Conservation (phyloP, 805 yeast genomes). For the Sugiyamaella lignohabitans region DNA sequence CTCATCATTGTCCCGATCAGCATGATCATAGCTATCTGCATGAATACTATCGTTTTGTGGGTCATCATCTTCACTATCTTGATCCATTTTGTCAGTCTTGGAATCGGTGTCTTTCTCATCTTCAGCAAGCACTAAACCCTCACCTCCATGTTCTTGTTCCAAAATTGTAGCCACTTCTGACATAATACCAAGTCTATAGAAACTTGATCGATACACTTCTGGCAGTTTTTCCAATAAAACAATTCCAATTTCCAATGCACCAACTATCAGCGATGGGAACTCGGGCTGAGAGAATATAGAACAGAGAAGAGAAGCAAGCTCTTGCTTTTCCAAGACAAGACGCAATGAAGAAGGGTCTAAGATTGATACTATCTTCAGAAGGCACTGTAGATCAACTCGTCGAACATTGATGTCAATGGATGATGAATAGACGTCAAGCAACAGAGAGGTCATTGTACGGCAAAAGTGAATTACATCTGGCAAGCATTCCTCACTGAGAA, state of each 20-base stretch:
- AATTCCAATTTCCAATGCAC: constrained; percentile 41
- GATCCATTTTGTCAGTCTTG: constrained; percentile 27
- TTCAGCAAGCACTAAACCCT: constrained; percentile 8
- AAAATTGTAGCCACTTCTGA: constrained; percentile 8
- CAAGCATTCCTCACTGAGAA: constrained; percentile 14
- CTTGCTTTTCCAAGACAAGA: constrained; percentile 21
- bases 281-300: constrained; percentile 29
- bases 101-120: constrained; percentile 27
- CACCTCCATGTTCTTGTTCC: constrained; percentile 20
- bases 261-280: constrained; percentile 38
- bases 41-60: too few species aligned
- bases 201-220: constrained; percentile 38
- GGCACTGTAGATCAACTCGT: constrained; percentile 46
- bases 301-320: constrained; percentile 27
- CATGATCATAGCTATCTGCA: too few species aligned
- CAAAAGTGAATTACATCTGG: constrained; percentile 15
- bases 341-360: constrained; percentile 25
- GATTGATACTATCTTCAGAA: constrained; percentile 47
- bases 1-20: constrained; percentile 24
- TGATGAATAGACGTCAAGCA: constrained; percentile 62
- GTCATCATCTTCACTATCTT: constrained; percentile 24
- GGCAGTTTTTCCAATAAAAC: constrained; percentile 42
- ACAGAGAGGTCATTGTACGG: constrained; percentile 32
- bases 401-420: constrained; percentile 64
- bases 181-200: constrained; percentile 70